Evolutionary conservation across 768 basidiomycete genomes (phyloP), one percentile per base, ranked within the genome.

Genomic region (Megacollybia marginata): DNA sequence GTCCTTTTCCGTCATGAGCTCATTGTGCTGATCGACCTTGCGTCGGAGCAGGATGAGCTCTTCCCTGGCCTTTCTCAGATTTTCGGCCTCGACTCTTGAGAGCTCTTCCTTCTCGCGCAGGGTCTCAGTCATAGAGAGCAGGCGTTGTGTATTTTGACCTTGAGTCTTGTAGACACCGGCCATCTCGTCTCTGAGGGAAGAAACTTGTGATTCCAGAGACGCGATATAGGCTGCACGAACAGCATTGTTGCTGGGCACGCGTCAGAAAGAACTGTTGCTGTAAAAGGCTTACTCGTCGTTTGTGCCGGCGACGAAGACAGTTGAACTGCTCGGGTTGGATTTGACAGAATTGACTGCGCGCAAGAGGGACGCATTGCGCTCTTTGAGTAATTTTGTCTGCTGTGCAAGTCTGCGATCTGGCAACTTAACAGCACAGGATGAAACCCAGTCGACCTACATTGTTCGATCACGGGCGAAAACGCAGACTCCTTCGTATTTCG

Each of bases 121-220:
- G 1, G 91, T 92, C 66, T 99, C 96, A 53, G 91, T 94, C 85
- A 99, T 92, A 4, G 88, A 79, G 12, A 99, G 74, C 8, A 95
- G 78, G 35, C 92, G 80, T 63, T 96, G 94, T 1, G 93, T 89
- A 65, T 96, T 95, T 68, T 95, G 92, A 4, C 91, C 89, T 54
- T 98, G 94, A 0, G 92, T 90, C 66, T 95, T 94, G 74, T 98
- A 99, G 1, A 95, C 83, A 9, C 88, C 90, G 2, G 94, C 91
- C 46, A 97, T 76, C 65, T 98, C 95, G 57, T 90, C 88, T 33
- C 94, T 84, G 45, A 96, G 73, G 10, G 88, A 84, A 2, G 92
- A 91, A 64, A 98, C 88, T 62, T 97, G 93, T 4, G 88, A 85
- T 65, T 98, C 94, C 44, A 98, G 82, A 16, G 95, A 96, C 1